phyloP scores from a whole-genome alignment of 495 filamentous ascomycete genomes.

The Astrothelium subdiscretum region DNA sequence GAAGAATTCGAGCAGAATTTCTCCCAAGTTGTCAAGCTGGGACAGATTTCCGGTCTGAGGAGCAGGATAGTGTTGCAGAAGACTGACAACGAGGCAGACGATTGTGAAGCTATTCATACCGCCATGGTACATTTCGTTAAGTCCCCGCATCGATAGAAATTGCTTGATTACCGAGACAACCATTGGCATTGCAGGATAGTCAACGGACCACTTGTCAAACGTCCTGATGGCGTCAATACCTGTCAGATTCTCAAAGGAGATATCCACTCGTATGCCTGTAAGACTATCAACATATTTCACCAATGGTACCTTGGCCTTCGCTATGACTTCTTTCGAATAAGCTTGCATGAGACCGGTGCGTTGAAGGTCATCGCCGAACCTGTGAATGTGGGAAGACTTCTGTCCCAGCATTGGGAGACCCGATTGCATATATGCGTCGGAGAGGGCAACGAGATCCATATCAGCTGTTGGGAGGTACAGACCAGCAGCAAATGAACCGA shows the following conservation, averaged over 20 bases:
- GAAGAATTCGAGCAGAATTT: slow-evolving; percentile 73
- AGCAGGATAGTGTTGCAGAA: slow-evolving; percentile 67
- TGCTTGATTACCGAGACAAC: slow-evolving; percentile 85
- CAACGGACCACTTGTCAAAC: slow-evolving; percentile 62
- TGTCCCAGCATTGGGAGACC: slow-evolving; percentile 36
- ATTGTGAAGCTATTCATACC: slow-evolving; percentile 92
- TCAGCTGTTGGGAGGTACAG: slow-evolving; percentile 86
- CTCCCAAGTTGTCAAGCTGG: slow-evolving; percentile 55
- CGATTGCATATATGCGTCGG: slow-evolving; percentile 40
- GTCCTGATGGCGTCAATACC: slow-evolving; percentile 68
- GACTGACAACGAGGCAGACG: slow-evolving; percentile 80
- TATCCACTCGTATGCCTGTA: slow-evolving; percentile 69
- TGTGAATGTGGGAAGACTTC: slow-evolving; percentile 30
- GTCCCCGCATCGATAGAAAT: slow-evolving; percentile 70
- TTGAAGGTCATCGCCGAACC: slow-evolving; percentile 41
- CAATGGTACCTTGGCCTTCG: slow-evolving; percentile 76
- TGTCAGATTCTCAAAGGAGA: slow-evolving; percentile 86
- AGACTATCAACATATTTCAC: slow-evolving; percentile 70
- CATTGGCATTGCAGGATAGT: slow-evolving; percentile 72
- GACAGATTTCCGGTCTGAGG: slow-evolving; percentile 44
- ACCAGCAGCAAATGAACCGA: slow-evolving; percentile 85
- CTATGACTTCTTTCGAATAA: slow-evolving; percentile 50
- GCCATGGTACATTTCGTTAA: slow-evolving; percentile 82
- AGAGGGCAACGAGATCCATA: slow-evolving; percentile 85
- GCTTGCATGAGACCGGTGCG: slow-evolving; percentile 35